Evolutionary conservation across 169 alveolate genomes (phyloP).

Genomic region (Theileria sp.): DNA sequence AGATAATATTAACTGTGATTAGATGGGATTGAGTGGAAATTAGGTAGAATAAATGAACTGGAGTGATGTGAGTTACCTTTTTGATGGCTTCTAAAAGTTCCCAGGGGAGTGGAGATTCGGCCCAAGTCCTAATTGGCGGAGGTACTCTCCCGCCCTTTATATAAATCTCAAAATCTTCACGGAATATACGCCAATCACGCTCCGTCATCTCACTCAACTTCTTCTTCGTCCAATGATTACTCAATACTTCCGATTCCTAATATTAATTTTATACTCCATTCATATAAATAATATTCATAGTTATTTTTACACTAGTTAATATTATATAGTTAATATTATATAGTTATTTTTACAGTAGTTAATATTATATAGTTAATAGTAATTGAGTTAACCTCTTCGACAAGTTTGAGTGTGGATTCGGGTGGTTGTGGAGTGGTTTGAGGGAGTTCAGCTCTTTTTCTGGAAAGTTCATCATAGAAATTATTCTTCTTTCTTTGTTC

Average conservation of each 20-base stretch:
- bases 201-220: conserved; percentile 85
- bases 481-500: conserved; percentile 79
- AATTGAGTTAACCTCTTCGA: not conserved
- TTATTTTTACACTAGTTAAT: conserved; percentile 34
- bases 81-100: conserved; percentile 78
- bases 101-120: conserved; percentile 79
- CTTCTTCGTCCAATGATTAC: conserved; percentile 87
- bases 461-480: conserved; percentile 80
- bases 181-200: conserved; percentile 94
- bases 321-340: not conserved
- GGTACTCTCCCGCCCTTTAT: conserved; percentile 89
- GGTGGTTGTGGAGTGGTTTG: conserved; percentile 17
- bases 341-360: not conserved
- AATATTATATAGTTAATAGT: not conserved
- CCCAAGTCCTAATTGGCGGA: conserved; percentile 91
- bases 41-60: too few species aligned
- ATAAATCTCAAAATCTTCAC: conserved; percentile 91
- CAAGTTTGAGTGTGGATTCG: not conserved
- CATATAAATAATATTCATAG: not conserved
- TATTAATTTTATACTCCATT: not conserved
- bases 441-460: conserved; percentile 55
- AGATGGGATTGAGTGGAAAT: conserved; percentile 45
- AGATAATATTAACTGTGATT: conserved; percentile 37
- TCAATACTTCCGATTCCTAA: conserved; percentile 34
- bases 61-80: conserved; percentile 72